These are phyloP conservation scores for Aspergillus panamensis DNA, from an alignment of 495 filamentous ascomycete species.

Conservation along the genomic window DNA sequence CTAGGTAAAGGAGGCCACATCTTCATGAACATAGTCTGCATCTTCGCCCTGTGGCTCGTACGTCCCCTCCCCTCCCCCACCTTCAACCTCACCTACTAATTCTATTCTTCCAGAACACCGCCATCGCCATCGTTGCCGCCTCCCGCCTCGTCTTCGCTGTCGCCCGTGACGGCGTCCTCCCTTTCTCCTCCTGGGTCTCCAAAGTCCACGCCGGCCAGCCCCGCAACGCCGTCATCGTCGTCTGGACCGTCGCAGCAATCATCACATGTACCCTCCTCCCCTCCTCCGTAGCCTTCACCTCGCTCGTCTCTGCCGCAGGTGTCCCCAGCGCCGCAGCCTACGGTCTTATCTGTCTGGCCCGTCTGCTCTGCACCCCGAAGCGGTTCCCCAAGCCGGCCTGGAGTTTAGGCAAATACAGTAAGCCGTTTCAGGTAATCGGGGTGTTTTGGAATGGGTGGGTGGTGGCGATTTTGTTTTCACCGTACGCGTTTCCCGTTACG, in stretches of 20 bases:
- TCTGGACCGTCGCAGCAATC: slow-evolving; percentile 48
- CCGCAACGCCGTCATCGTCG: slow-evolving; percentile 53
- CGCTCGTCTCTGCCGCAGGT: slow-evolving; percentile 49
- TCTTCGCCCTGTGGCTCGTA: slow-evolving; percentile 49
- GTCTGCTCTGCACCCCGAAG: slow-evolving; percentile 45
- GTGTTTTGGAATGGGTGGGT: slow-evolving; percentile 53
- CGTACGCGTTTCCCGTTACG: slow-evolving; percentile 43
- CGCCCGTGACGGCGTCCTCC: slow-evolving; percentile 53
- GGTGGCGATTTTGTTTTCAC: slow-evolving; percentile 47
- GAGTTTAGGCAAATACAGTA: slow-evolving; percentile 43
- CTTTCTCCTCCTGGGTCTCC: slow-evolving; percentile 54
- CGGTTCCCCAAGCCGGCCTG: slow-evolving; percentile 46
- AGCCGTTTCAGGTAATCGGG: slow-evolving; percentile 47
- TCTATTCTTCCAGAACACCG: slow-evolving; percentile 41
- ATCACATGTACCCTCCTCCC: slow-evolving; percentile 53
- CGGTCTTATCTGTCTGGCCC: slow-evolving; percentile 51
- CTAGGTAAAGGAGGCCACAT: slow-evolving; percentile 52
- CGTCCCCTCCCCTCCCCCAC: slow-evolving; percentile 2
- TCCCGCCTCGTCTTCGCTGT: slow-evolving; percentile 56
- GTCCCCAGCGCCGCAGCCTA: slow-evolving; percentile 53
- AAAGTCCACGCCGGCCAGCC: slow-evolving; percentile 50
- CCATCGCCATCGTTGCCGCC: slow-evolving; percentile 52
- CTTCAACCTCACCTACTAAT: slow-evolving; percentile 12
- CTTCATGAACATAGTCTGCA: slow-evolving; percentile 52
- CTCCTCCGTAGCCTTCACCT: slow-evolving; percentile 52